Evolutionary conservation across 805 yeast genomes (phyloP), one percentile per base, ranked within the genome.

Genomic region (Lachancea meyersii): DNA sequence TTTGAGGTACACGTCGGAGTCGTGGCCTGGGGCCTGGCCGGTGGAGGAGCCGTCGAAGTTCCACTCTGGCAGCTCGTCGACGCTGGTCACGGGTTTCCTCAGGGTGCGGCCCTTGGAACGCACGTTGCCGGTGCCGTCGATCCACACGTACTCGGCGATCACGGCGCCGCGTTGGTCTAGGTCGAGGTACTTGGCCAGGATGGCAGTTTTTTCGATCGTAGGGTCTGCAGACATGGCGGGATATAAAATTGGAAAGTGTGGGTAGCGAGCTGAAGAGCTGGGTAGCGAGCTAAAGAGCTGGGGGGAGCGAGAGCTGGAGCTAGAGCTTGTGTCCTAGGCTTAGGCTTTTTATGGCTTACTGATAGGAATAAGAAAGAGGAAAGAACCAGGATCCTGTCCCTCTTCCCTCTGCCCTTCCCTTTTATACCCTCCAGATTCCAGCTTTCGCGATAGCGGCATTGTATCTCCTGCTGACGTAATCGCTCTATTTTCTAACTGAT

Each of bases 41-140:
- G 98, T 93, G 26, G 97, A 89, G 34, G 97, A 89, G 70, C 98
- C 98, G 68, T 93, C 98, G 60, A 93, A 93, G 77, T 93, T 93
- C 98, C 98, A 93, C 71, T 91, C 96, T 54, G 97, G 97, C 57
- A 93, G 76, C 63, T 93, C 95, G 49, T 84, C 91, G 42, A 87
- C 71, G 28, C 83, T 72, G 35, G 77, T 61, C 43, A 93, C 83
- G 60, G 70, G 74, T 69, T 79, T 77, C 59, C 59, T 60, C 53
- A 93, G 72, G 45, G 98, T 93, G 70, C 82, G 85, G 71, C 96
- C 88, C 75, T 93, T 93, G 48, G 97, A 86, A 73, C 98, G 86
- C 58, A 88, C 67, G 61, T 80, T 77, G 64, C 95, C 95, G 52
- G 83, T 76, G 55, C 95, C 86, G 65, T 93, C 98, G 55, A 93